phyloP scores from a whole-genome alignment of 108 stramenopile species.

The Asterionellopsis glacialis region DNA sequence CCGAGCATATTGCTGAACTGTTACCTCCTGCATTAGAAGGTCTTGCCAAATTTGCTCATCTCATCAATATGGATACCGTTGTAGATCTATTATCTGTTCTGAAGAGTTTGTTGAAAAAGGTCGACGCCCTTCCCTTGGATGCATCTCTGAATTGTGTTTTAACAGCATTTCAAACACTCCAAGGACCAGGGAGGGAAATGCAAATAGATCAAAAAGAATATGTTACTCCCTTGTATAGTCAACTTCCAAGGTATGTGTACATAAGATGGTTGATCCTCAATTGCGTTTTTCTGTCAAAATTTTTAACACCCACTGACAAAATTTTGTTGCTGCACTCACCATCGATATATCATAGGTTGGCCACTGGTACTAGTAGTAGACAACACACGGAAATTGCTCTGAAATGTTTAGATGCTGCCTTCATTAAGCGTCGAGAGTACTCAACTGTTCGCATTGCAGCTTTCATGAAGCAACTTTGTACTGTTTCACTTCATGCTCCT shows the following conservation, averaged over 20 bases:
- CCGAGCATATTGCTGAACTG: slow-evolving; percentile 24
- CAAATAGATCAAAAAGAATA: slow-evolving; percentile 83
- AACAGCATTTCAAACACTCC: slow-evolving; percentile 77
- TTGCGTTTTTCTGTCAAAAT: not conserved
- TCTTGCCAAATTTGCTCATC: slow-evolving; percentile 82
- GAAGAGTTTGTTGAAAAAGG: slow-evolving; percentile 57
- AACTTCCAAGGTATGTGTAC: slow-evolving; percentile 27
- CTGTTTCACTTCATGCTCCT: slow-evolving; percentile 62
- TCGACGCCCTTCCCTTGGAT: slow-evolving; percentile 62
- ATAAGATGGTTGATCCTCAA: no score
- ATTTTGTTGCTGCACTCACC: slow-evolving; percentile 3
- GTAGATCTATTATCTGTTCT: slow-evolving; percentile 73
- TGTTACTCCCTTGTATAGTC: slow-evolving; percentile 71
- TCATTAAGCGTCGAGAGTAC: slow-evolving; percentile 74
- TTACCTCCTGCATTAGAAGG: slow-evolving; percentile 77
- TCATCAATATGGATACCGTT: slow-evolving; percentile 83
- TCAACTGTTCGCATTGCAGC: slow-evolving; percentile 69
- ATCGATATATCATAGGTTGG: slow-evolving; percentile 17
- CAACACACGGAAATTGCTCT: slow-evolving; percentile 39
- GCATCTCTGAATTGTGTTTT: slow-evolving; percentile 76
- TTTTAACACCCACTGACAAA: not conserved
- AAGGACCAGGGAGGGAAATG: slow-evolving; percentile 80
- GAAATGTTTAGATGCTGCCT: slow-evolving; percentile 67
- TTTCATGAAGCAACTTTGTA: slow-evolving; percentile 67
- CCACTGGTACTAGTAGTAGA: slow-evolving; percentile 18